phyloP scores from a whole-genome alignment of 225 moss, liverwort and hornwort genomes.

The Marchantia polymorpha region DNA sequence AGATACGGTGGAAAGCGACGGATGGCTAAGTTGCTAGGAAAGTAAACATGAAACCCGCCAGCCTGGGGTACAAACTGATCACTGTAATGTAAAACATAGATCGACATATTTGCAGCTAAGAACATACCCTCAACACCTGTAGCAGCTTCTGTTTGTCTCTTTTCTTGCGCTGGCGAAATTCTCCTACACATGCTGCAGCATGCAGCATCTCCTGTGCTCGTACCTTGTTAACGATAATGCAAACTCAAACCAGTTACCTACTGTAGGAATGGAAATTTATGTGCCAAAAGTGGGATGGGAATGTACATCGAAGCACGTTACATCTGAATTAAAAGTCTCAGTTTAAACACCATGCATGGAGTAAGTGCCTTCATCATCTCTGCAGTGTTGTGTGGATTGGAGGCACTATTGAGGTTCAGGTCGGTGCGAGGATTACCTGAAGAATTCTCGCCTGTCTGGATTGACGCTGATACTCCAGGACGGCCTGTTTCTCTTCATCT shows the following conservation, averaged over 20 bases:
- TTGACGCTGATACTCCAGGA: conserved; percentile 56
- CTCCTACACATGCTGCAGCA: conserved; percentile 68
- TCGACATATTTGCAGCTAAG: not conserved
- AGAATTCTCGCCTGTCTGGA: conserved; percentile 69
- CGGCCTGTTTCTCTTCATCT: conserved; percentile 63
- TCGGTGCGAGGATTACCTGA: conserved; percentile 23
- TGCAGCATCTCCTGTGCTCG: conserved; percentile 92
- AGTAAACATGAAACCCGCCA: too few relatives aligned
- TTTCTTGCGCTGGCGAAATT: conserved; percentile 73
- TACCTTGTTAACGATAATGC: conserved; percentile 48
- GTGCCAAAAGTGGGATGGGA: not conserved
- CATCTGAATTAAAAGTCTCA: not conserved
- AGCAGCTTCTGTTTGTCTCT: conserved; percentile 66
- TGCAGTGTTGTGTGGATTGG: not conserved
- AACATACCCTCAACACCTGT: conserved; percentile 49
- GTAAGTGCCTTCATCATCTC: too few relatives aligned
- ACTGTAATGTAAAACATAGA: not conserved
- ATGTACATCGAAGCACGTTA: not conserved
- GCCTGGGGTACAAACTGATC: not conserved
- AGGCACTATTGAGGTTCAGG: not conserved
- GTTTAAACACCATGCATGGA: too few relatives aligned
- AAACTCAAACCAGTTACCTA: not conserved
- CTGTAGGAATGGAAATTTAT: not conserved
- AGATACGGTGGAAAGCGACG: not conserved
- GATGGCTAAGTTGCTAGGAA: too few relatives aligned